Base-by-base conservation (phyloP, 129 eudicot species). In the Arctium lappa region DNA sequence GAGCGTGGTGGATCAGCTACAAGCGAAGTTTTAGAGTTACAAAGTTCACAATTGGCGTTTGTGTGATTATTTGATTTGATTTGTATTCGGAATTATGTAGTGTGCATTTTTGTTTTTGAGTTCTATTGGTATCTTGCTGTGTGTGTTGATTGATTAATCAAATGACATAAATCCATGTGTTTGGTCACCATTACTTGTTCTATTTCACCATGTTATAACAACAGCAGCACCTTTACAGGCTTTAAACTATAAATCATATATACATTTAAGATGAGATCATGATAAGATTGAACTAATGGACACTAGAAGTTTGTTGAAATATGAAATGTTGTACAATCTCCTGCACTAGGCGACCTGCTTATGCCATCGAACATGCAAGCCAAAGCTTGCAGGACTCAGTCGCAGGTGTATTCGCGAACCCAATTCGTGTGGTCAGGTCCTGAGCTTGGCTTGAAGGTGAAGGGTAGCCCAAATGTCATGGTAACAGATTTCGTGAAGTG, bases 11-110 rank as follows among this genome's bases (percentile, higher is more conserved):
- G 80, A 77, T 63, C 11, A 37, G 78, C 8, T 85, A 27, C 88
- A 85, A 75, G 65, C 84, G 13, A 74, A 79, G 42, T 85, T 85
- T 78, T 85, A 85, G 68, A 79, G 22, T 40, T 29, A 71, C 37
- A n/a, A 65, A 8, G 46, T 13, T 46, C 5, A 48, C 30, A 18
- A 7, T 10, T 81, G 62, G 10, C 33, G 53, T 75, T 74, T 22
- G 68, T 60, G 68, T 60, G 68, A 60, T 60, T 60, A 60, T 60
- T 50, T 50, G 18, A 50, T 50, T 56, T 56, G 66, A 56, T 56
- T 60, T 60, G 68, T n/a, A n/a, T 60, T n/a, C 8, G 29, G 65
- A 56, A 56, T 56, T 56, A 56, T 56, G 18, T 56, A 56, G 18
- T 16, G 66, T 56, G 66, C 66, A 56, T 56, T 60, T 12, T 16